Base-by-base conservation (phyloP, 129 eudicot species). In the Helichrysum umbraculigerum region DNA sequence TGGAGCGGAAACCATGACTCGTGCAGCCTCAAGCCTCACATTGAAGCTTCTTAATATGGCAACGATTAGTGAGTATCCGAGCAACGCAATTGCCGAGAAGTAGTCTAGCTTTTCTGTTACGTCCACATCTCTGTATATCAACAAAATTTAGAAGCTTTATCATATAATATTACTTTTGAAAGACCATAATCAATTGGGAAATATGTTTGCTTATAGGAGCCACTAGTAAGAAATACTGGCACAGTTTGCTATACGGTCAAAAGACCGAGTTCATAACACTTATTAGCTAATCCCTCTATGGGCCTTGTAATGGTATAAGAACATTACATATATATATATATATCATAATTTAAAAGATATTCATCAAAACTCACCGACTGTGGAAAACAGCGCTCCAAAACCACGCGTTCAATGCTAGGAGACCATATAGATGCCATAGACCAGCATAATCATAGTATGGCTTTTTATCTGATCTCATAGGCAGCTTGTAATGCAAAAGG, bases 1-100 rank as follows among this genome's bases (percentile, higher is more conserved):
- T 10, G 98, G 98, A 68, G 98, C 98, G 41, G 98, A 85, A 74
- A 92, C 96, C 98, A 92, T 90, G 77, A 92, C 98, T 79, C 94
- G 86, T 72, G 90, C 84, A 56, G 98, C 96, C 81, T 90, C 98
- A 69, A 67, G 78, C 83, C 84, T 86, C 68, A 92, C 85, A 32
- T 72, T 75, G 82, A 92, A 88, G 78, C 94, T 86, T 81, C 98
- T 90, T 76, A 92, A 59, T 47, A 90, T 83, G 56, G 96, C 84
- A 72, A 90, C 63, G 39, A 90, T 74, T 62, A 92, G 89, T 15
- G 96, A 87, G 79, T 86, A 92, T 62, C 98, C 98, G 62, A 92
- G 92, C 69, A 90, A 80, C 3, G 89, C 92, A 29, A 92, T 83
- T 25, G 96, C 98, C 25, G 94, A 92, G 32, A 81, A 88, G 85